phyloP scores from a whole-genome alignment of 352 stramenopile genomes.

The Globisporangium alternatum region DNA sequence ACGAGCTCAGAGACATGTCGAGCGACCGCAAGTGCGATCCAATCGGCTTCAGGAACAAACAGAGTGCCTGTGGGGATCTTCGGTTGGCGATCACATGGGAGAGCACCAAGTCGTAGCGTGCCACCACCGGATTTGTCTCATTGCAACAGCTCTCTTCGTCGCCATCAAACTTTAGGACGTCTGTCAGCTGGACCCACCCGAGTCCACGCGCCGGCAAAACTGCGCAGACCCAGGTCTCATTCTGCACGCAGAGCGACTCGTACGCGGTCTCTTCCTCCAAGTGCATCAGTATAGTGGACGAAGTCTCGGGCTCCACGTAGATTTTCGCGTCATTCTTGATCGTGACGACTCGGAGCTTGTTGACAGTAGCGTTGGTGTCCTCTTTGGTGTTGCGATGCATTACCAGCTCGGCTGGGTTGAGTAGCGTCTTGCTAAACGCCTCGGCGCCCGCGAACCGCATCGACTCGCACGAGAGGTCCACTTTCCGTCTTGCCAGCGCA shows the following conservation, averaged over 20 bases:
- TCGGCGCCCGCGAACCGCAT: not conserved
- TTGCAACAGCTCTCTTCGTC: too few relatives aligned
- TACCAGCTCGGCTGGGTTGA: not conserved
- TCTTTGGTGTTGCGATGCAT: not conserved
- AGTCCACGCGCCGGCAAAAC: not conserved
- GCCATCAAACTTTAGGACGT: too few relatives aligned
- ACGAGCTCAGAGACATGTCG: too few relatives aligned
- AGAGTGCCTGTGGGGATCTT: too few relatives aligned
- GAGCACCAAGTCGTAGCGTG: too few relatives aligned
- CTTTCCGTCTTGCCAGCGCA: too few relatives aligned
- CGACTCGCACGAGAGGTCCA: not conserved
- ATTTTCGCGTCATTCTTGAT: not conserved
- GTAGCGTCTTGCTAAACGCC: not conserved
- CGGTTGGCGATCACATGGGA: too few relatives aligned
- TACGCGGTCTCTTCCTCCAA: not conserved
- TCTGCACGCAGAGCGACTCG: not conserved
- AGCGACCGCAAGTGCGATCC: too few relatives aligned
- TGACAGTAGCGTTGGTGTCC: too few relatives aligned
- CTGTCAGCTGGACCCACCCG: not conserved
- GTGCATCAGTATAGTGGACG: not conserved
- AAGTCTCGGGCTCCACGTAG: not conserved
- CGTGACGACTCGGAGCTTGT: not conserved
- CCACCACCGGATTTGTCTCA: too few relatives aligned
- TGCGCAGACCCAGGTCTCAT: not conserved
- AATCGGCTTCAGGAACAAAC: too few relatives aligned